Evolutionary conservation across 2,329 filamentous ascomycete genomes (phyloP).

Genomic region (Sporothrix inflata): DNA sequence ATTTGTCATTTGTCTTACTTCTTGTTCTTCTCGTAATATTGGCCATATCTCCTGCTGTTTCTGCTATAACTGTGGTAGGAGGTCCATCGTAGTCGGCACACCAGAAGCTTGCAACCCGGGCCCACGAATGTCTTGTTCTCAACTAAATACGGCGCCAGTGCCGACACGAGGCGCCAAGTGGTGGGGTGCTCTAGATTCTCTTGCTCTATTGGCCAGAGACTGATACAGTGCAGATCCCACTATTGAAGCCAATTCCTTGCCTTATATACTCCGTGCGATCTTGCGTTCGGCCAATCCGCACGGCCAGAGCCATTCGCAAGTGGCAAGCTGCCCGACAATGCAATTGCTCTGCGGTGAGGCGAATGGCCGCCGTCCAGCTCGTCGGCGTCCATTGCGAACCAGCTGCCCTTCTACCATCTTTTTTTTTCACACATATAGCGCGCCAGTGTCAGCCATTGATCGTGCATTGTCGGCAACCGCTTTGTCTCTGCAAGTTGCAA

Average conservation of each 20-base stretch:
- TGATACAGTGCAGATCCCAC: no score
- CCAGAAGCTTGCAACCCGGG: no score
- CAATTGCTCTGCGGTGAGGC: background rate
- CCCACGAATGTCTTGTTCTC: no score
- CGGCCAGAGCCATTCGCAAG: background rate
- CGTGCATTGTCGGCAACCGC: conserved; percentile 2
- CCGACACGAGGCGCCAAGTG: no score
- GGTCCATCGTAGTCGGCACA: no score
- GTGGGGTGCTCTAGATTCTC: no score
- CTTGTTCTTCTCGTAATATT: background rate
- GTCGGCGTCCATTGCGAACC: conserved; percentile 1
- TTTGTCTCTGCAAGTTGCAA: conserved; percentile 5
- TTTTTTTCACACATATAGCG: background rate
- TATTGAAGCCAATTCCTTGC: no score
- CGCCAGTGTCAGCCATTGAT: background rate
- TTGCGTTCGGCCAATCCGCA: conserved; percentile 8
- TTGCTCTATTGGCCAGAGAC: no score
- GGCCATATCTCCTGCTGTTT: background rate
- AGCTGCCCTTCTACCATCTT: background rate
- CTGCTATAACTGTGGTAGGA: background rate
- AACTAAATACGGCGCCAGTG: no score
- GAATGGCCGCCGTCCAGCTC: background rate
- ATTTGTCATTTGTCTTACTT: background rate
- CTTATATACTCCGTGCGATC: conserved; percentile 3
- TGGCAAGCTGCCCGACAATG: background rate